Base-by-base conservation (phyloP, 163 green algal species). In the Prototheca stagnorum region DNA sequence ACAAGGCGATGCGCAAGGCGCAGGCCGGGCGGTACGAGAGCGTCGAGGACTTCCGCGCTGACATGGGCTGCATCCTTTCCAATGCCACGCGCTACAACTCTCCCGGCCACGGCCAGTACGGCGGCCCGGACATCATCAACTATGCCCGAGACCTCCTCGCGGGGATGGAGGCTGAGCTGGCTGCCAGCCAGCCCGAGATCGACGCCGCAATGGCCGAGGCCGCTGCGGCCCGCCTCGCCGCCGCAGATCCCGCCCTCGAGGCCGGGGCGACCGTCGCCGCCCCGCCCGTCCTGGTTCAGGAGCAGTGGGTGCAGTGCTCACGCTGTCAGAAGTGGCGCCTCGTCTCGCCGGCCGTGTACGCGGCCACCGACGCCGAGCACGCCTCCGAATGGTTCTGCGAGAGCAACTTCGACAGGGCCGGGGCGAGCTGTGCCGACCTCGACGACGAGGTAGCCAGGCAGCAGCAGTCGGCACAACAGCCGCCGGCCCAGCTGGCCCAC, bases 21-120 rank as follows among this genome's bases (percentile, higher is more conserved):
- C 42, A 39, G 21, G 17, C n/a, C 1, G 59, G 53, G 20, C 43
- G 43, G 15, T 54, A 49, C 36, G 28, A 35, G 9, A 37, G 28
- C 0, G 17, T 54, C 21, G 35, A 51, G 26, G 35, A 22, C 15
- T 66, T 56, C 47, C 53, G 51, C 39, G 15, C 11, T 7, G 59
- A 68, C 42, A 24, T 68, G 31, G 16, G 49, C 17, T 41, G 49
- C 22, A 47, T 68, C 29, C 34, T 44, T 17, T 14, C 17, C 23
- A 68, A 68, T 23, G 59, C 59, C 2, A 29, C 41, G 9, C 8
- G 14, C 1, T 68, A 68, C 41, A 66, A 68, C 58, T 45, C 47
- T 16, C 39, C 34, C 5, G 45, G 47, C 3, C 22, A 41, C 26
- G 53, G 47, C 21, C 9, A 11, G 12, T 29, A 34, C 17, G 53